Evolutionary conservation across 1,284 basidiomycete genomes (phyloP).

Genomic region (Rhodofomes roseus): DNA sequence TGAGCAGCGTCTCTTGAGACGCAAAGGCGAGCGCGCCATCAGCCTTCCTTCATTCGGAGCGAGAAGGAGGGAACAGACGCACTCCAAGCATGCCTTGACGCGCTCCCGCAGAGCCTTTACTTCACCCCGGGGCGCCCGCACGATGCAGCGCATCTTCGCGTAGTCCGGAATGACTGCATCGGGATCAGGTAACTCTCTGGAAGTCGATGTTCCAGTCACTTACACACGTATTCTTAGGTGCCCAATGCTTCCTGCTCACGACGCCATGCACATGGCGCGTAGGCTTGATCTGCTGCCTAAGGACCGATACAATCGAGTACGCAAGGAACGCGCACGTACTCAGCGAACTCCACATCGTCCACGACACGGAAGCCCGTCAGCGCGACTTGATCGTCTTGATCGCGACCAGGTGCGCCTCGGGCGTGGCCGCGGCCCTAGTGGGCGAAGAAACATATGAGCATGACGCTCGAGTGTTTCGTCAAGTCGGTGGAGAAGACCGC

Average conservation of each 20-base stretch:
- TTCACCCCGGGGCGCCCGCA: slow-evolving; percentile 64
- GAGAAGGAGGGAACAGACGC: no score
- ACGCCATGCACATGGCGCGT: slow-evolving; percentile 68
- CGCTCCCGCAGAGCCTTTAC: slow-evolving; percentile 52
- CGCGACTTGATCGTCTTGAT: no score
- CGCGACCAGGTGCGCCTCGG: no score
- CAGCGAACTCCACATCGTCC: no score
- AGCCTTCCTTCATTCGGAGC: no score
- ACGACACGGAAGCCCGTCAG: no score
- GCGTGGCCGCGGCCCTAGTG: no score
- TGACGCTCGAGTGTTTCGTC: not conserved
- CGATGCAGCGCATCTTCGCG: slow-evolving; percentile 65
- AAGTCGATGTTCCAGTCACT: no score
- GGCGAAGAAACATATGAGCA: not conserved
- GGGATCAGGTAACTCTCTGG: not conserved
- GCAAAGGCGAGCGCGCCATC: no score
- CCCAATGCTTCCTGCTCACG: slow-evolving; percentile 57
- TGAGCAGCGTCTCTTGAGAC: slow-evolving; percentile 56
- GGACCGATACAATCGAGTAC: slow-evolving; percentile 69
- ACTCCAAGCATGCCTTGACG: slow-evolving; percentile 74
- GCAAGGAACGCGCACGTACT: slow-evolving; percentile 80
- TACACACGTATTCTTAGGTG: slow-evolving; percentile 51
- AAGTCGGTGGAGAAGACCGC: not conserved
- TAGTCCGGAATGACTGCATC: slow-evolving; percentile 74
- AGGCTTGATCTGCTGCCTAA: slow-evolving; percentile 60